Evolutionary conservation across 2,329 filamentous ascomycete genomes (phyloP), one percentile per base, ranked within the genome.

Genomic region (Botryotinia convoluta): DNA sequence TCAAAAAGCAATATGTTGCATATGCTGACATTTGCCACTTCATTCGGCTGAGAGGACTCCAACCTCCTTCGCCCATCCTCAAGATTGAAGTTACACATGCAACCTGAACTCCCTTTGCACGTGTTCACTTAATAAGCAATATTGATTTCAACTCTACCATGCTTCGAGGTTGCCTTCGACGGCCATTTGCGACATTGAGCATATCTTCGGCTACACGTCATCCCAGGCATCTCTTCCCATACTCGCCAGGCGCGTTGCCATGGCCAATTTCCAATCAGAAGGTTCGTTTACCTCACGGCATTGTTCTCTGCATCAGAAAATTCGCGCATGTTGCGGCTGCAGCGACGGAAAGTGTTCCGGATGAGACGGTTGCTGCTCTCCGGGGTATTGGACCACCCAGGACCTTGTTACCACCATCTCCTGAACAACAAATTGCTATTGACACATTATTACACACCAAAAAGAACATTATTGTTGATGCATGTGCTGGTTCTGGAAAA

Each of bases 401-500:
- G 59, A 35, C 59, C 32, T 18, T 71, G 26, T 54, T 71, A 12
- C 69, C 69, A 51, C 69, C 69, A 51, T 71, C 69, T 35, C 44
- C 59, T 8, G 69, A 71, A 54, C 69, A 71, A 32, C 60, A 64
- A 54, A n/a, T 71, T 32, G 69, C 69, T 9, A 64, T 71, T 51
- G 59, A 71, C n/a, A 64, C 69, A 18, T 45, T 71, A 1, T 57
- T 71, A 32, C 35, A 71, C 12, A 71, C 69, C n/a, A 71, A 71
- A 42, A 71, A 71, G 32, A 71, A 71, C 1, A 16, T 71, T 4
- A 71, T 71, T 6, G 60, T 71, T 29, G 69, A 71, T 42, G 59
- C 69, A 12, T 71, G 69, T 54, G 69, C 69, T 64, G 69, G 69
- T 10, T 71, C 69, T 12, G 69, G 69, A 45, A 71, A 71, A 64